Evolutionary conservation across 345 rosid genomes (phyloP).

Genomic region (Schrenkiella parvula): DNA sequence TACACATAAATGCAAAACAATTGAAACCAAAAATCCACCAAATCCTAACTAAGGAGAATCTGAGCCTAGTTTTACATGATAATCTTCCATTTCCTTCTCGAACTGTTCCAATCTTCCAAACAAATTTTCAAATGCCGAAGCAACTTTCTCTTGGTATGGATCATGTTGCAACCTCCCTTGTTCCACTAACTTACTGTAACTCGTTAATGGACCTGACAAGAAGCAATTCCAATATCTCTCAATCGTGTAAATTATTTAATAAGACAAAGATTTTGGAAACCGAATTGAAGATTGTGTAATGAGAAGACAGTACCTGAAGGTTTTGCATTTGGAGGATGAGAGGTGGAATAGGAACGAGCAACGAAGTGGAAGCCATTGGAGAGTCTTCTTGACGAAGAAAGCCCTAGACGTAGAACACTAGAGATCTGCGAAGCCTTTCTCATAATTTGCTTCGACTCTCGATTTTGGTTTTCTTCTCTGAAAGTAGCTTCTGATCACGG

Average conservation of each 20-base stretch:
- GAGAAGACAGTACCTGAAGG: constrained; percentile 42
- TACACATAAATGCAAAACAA: background rate
- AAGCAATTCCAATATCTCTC: background rate
- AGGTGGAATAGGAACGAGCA: constrained; percentile 38
- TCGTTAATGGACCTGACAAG: constrained; percentile 46
- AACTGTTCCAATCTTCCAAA: constrained; percentile 72
- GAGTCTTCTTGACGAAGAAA: constrained; percentile 12
- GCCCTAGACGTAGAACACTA: constrained; percentile 19
- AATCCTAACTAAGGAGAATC: background rate
- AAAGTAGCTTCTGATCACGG: constrained; percentile 2
- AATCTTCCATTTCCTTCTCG: constrained; percentile 79
- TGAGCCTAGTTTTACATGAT: constrained; percentile 48
- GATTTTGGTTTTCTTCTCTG: background rate
- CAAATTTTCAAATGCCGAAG: constrained; percentile 59
- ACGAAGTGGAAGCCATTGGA: constrained; percentile 12
- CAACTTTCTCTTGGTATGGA: constrained; percentile 70
- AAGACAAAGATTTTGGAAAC: background rate
- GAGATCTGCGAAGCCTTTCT: constrained; percentile 36
- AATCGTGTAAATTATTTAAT: background rate
- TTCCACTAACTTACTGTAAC: constrained; percentile 55
- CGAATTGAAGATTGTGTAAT: background rate
- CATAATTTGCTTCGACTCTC: constrained; percentile 22
- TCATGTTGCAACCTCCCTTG: constrained; percentile 76
- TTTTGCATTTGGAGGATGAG: constrained; percentile 28
- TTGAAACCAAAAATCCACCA: background rate